Conservation (phyloP, 306 rosid species). For the Corylus avellana region DNA sequence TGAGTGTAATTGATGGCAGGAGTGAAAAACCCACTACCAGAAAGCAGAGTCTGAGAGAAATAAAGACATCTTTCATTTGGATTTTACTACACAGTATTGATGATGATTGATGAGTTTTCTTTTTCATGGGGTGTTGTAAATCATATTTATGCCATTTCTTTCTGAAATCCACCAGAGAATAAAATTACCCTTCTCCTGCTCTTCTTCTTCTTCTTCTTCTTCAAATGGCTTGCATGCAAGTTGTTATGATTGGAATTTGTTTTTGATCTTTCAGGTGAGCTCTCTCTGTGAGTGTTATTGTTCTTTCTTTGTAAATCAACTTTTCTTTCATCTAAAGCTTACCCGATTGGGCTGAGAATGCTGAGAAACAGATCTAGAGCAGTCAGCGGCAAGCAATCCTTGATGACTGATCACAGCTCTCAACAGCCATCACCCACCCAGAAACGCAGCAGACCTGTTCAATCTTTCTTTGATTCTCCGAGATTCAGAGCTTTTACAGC, state of each 20-base stretch:
- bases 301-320: not conserved
- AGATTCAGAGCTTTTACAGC: slow-evolving; percentile 56
- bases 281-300: slow-evolving; percentile 15
- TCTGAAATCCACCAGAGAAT: slow-evolving; percentile 12
- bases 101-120: slow-evolving; percentile 27
- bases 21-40: slow-evolving; percentile 25
- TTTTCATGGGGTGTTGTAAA: slow-evolving; percentile 34
- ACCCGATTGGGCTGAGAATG: slow-evolving; percentile 30
- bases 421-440: slow-evolving; percentile 55
- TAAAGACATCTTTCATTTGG: not conserved
- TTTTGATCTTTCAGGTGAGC: slow-evolving; percentile 40
- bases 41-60: slow-evolving; percentile 8
- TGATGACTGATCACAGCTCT: slow-evolving; percentile 74
- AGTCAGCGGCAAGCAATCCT: slow-evolving; percentile 63
- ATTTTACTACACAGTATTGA: not conserved
- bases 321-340: not conserved
- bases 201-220: slow-evolving; percentile 31
- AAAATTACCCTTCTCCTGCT: slow-evolving; percentile 15
- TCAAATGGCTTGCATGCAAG: slow-evolving; percentile 43
- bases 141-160: slow-evolving; percentile 31
- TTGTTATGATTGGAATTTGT: slow-evolving; percentile 35
- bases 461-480: slow-evolving; percentile 62
- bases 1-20: slow-evolving; percentile 12
- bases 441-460: slow-evolving; percentile 29
- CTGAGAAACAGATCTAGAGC: slow-evolving; percentile 83